Evolutionary conservation across 2,329 filamentous ascomycete genomes (phyloP).

Genomic region (Aspergillus neoniger): DNA sequence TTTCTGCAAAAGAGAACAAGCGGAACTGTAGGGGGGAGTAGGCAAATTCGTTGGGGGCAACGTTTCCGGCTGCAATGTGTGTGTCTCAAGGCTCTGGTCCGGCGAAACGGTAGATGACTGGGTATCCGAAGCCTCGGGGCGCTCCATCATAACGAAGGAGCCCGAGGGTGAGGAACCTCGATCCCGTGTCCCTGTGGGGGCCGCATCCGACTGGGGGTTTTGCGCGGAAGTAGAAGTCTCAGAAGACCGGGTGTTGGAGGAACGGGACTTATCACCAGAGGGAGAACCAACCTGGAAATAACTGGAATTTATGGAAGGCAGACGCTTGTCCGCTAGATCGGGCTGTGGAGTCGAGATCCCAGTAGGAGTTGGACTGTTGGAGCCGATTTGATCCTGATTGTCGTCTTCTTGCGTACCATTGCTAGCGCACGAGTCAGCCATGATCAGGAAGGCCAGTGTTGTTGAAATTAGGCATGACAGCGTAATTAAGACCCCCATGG

Average conservation of each 20-base stretch:
- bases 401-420: conserved; percentile 44
- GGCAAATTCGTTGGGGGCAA: conserved; percentile 40
- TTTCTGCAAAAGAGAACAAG: conserved; percentile 47
- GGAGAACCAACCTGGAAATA: conserved; percentile 99
- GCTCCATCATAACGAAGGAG: conserved; percentile 47
- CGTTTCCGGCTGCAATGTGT: conserved; percentile 32
- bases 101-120: conserved; percentile 30
- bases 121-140: conserved; percentile 35
- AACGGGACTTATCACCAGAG: conserved; percentile 67
- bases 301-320: conserved; percentile 90
- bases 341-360: conserved; percentile 91
- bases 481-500: conserved; percentile 12
- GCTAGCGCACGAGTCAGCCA: conserved; percentile 31
- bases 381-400: conserved; percentile 57
- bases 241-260: conserved; percentile 42
- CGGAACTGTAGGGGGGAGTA: conserved; percentile 47
- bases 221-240: conserved; percentile 29
- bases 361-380: conserved; percentile 79
- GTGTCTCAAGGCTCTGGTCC: conserved; percentile 28
- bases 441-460: conserved; percentile 7
- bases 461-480: conserved; percentile 8
- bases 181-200: conserved; percentile 26
- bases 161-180: conserved; percentile 39
- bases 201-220: conserved; percentile 28
- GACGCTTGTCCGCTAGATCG: conserved; percentile 89